Evolutionary conservation across 2,329 filamentous ascomycete species (phyloP).

Genomic region (Grosmannia huntii): DNA sequence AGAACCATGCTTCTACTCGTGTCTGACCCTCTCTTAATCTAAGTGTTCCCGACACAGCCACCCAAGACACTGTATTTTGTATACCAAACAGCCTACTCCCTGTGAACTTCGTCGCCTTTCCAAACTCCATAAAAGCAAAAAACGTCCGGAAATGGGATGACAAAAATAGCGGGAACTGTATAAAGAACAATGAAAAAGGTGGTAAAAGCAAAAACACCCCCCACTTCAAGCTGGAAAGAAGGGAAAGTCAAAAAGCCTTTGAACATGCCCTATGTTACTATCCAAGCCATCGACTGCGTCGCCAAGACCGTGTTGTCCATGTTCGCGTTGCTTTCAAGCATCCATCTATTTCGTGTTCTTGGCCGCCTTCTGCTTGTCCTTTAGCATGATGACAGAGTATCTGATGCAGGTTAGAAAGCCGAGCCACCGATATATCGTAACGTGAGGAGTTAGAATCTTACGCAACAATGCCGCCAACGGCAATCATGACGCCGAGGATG

Average conservation of each 20-base stretch:
- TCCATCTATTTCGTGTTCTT: constrained; percentile 1
- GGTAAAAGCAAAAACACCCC: not conserved
- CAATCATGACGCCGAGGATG: constrained; percentile 40
- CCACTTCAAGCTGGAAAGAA: not conserved
- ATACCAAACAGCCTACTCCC: not conserved
- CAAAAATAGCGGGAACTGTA: not conserved
- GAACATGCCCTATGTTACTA: not conserved
- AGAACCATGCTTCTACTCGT: not conserved
- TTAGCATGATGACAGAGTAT: constrained; percentile 21
- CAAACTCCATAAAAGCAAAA: constrained; percentile 1
- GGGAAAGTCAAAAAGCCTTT: not conserved
- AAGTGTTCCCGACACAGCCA: not conserved
- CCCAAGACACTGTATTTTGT: not conserved
- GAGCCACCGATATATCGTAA: too few relatives aligned
- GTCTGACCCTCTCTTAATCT: not conserved
- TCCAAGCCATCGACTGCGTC: not conserved
- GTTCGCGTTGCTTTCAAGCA: not conserved
- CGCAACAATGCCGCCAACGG: constrained; percentile 43
- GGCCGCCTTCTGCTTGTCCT: constrained; percentile 12
- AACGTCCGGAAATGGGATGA: not conserved
- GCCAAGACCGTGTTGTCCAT: too few relatives aligned
- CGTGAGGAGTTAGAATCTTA: constrained; percentile 22
- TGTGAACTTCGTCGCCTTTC: not conserved
- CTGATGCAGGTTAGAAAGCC: constrained; percentile 9
- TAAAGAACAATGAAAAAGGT: not conserved